These are phyloP conservation scores for Thielaviopsis populi DNA, from an alignment of 2,329 filamentous ascomycete species.

Conservation along the genomic window DNA sequence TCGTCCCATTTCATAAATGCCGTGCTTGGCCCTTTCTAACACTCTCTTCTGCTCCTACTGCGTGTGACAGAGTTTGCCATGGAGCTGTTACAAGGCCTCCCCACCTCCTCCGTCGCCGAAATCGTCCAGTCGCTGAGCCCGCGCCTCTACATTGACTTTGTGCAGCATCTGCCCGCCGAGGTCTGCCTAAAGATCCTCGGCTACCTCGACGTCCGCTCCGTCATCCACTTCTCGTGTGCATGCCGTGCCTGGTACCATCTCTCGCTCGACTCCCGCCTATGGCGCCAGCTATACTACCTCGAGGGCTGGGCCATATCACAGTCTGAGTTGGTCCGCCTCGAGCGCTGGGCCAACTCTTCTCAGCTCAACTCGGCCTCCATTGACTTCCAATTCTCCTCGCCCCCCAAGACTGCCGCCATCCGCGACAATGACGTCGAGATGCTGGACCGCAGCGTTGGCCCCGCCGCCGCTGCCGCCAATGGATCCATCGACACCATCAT, in stretches of 20 bases:
- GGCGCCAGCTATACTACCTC: slow-evolving; percentile 65
- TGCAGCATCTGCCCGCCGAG: slow-evolving; percentile 71
- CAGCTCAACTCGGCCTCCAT: slow-evolving; percentile 10
- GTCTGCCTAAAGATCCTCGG: slow-evolving; percentile 81
- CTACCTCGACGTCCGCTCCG: slow-evolving; percentile 65
- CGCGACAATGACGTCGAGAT: slow-evolving; percentile 9
- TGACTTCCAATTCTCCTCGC: slow-evolving; percentile 12
- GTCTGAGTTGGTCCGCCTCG: slow-evolving; percentile 40
- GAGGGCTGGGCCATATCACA: slow-evolving; percentile 73
- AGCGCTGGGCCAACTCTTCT: slow-evolving; percentile 15
- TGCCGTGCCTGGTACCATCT: slow-evolving; percentile 72
- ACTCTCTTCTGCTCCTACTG: neutral
- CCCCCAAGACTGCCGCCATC: neutral
- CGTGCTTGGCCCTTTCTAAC: neutral
- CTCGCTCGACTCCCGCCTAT: slow-evolving; percentile 69
- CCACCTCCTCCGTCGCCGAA: slow-evolving; percentile 62
- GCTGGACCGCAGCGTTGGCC: slow-evolving; percentile 18
- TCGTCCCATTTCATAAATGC: neutral
- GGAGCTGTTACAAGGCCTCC: slow-evolving; percentile 59
- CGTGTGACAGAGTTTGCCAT: slow-evolving; percentile 56
- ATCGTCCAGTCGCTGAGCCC: slow-evolving; percentile 71
- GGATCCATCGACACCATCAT: neutral
- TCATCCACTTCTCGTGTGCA: slow-evolving; percentile 63
- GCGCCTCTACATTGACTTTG: slow-evolving; percentile 83
- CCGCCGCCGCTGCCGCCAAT: neutral